Base-by-base conservation (phyloP, 148 eudicot species). In the Rhododendron griersonianum region DNA sequence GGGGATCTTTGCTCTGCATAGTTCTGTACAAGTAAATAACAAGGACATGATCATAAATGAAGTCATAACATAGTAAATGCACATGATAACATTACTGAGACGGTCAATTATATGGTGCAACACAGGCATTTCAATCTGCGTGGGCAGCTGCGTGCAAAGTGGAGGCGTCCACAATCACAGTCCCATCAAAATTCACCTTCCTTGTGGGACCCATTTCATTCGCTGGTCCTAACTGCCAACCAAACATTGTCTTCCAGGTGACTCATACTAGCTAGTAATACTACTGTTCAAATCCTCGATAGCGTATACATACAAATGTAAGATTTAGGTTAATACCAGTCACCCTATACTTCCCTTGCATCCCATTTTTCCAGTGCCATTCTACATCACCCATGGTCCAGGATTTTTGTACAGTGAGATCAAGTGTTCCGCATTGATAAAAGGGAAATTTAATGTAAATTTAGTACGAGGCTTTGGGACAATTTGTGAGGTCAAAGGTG, bases 101-200 rank as follows among this genome's bases (percentile, higher is more conserved):
- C 8, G 50, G 75, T 25, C 35, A 78, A 65, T 67, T 63, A 35
- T 45, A 79, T 73, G 82, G 75, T 57, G 76, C 39, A 74, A 44
- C 37, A 84, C 94, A 96, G 99, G 99, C 99, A 84, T 96, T 96
- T 74, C 88, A 94, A 92, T 93, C 88, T 81, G 95, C 98, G 82
- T 96, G 99, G 99, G 94, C 90, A 78, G 89, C 93, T 80, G 97
- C 95, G 89, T 96, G 99, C 89, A 90, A 94, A 88, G 92, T 92
- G 73, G 87, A 91, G 87, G 91, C 97, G 37, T 95, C 99, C 57
- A 92, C 91, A 23, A 88, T 96, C 83, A 82, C 92, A 37, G 90
- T 95, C 78, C 98, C 98, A 87, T 81, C 95, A 37, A 91, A 90
- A 45, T 91, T 89, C 85, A 85, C 87, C 76, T 96, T 96, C 89